Evolutionary conservation across 2,329 filamentous ascomycete genomes (phyloP).

Genomic region (Phaeoacremonium minimum): DNA sequence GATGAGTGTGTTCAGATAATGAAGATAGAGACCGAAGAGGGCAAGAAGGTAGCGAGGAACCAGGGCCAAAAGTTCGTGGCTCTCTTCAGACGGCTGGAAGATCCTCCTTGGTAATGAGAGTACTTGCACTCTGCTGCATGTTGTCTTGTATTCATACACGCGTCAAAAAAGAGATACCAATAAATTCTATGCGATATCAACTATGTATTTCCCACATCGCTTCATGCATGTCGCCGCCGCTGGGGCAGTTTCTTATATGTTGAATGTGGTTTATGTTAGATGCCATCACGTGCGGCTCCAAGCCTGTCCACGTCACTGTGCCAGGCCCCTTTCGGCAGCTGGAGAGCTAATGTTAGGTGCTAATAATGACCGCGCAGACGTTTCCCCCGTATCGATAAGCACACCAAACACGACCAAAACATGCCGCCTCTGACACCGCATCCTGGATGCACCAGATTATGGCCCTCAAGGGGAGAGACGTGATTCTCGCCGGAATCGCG

Average conservation of each 20-base stretch:
- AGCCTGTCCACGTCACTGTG: not conserved
- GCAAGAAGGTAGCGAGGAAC: constrained; percentile 92
- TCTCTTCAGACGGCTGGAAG: constrained; percentile 74
- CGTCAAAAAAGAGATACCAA: too few relatives aligned
- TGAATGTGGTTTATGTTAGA: too few relatives aligned
- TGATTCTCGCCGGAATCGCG: constrained; percentile 62
- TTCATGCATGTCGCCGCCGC: too few relatives aligned
- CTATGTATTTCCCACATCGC: too few relatives aligned
- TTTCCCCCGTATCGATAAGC: not conserved
- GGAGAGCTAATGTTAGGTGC: too few relatives aligned
- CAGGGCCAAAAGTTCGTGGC: constrained; percentile 88
- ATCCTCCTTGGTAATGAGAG: constrained; percentile 65
- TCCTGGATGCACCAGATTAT: constrained; percentile 34
- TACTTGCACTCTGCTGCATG: too few relatives aligned
- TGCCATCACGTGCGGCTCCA: not conserved
- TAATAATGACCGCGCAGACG: not conserved
- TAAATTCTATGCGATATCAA: too few relatives aligned
- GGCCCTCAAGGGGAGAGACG: constrained; percentile 72
- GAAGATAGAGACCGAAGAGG: constrained; percentile 86
- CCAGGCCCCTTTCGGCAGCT: too few relatives aligned
- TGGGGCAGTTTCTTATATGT: too few relatives aligned
- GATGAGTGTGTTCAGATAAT: constrained; percentile 73
- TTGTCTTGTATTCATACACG: too few relatives aligned
- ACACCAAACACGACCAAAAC: constrained; percentile 3
- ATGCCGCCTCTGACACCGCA: constrained; percentile 7